Conservation (phyloP, 805 yeast genomes). For the Cyberlindnera euphorbiae region DNA sequence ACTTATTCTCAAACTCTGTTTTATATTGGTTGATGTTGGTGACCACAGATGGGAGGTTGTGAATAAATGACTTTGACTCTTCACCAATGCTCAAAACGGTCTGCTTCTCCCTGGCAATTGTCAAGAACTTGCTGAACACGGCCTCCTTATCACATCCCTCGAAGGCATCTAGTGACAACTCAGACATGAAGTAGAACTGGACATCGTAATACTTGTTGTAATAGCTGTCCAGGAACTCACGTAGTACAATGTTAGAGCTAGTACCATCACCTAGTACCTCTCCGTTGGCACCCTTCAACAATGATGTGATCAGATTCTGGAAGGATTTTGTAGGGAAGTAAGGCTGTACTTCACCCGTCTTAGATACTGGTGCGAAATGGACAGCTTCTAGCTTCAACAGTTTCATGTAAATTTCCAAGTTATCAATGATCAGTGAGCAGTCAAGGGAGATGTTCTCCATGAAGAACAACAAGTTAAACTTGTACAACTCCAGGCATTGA, state of each 20-base stretch:
- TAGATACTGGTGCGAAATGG: conserved; percentile 41
- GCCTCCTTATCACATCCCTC: conserved; percentile 9
- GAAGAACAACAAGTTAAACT: conserved; percentile 37
- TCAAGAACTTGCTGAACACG: conserved; percentile 34
- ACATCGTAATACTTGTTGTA: conserved; percentile 67
- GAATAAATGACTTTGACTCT: conserved; percentile 34
- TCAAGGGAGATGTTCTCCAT: conserved; percentile 36
- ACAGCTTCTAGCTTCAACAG: conserved; percentile 52
- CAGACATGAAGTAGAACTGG: conserved; percentile 65
- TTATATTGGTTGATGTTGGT: conserved; percentile 45
- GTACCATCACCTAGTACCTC: conserved; percentile 42
- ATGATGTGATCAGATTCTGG: conserved; percentile 35
- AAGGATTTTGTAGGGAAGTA: conserved; percentile 59
- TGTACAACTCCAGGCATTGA: conserved; percentile 52
- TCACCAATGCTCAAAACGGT: conserved; percentile 31
- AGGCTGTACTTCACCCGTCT: conserved; percentile 32
- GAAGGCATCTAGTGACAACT: conserved; percentile 30
- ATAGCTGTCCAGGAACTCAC: conserved; percentile 53
- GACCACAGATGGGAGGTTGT: conserved; percentile 43
- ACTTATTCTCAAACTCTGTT: conserved; percentile 62
- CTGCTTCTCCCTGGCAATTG: conserved; percentile 32
- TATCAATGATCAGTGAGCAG: conserved; percentile 47
- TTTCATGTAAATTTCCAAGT: conserved; percentile 50
- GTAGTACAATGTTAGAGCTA: conserved; percentile 40
- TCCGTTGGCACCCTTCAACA: conserved; percentile 34